Percentiles rank a stretch among this genome's conserved stretches.
Evolutionary conservation across 306 rosid genomes (phyloP).

Genomic region (Vachellia collinsii): DNA sequence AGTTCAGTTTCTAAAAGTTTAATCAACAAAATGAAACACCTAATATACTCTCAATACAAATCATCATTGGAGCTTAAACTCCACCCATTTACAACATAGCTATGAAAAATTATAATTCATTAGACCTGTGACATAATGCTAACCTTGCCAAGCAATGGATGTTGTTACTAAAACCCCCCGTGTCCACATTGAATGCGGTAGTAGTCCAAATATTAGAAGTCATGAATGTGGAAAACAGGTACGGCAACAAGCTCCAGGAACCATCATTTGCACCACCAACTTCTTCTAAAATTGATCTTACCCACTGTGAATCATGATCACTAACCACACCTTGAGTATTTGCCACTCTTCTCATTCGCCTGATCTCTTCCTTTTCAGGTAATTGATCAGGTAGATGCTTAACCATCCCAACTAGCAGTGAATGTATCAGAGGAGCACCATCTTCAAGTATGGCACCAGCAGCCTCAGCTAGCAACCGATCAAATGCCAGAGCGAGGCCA

Average conservation of each 20-base stretch:
- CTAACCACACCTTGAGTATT: constrained; percentile 69
- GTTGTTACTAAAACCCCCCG: constrained; percentile 93
- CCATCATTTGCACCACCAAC: constrained; percentile 96
- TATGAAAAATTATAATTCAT: not conserved
- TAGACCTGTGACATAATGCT: constrained; percentile 35
- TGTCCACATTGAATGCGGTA: constrained; percentile 94
- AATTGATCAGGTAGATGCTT: constrained; percentile 83
- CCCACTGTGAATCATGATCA: constrained; percentile 91
- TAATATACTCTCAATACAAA: constrained; percentile 28
- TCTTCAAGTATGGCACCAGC: constrained; percentile 86
- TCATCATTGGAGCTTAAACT: constrained; percentile 15
- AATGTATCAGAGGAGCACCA: constrained; percentile 85
- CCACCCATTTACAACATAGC: constrained; percentile 15
- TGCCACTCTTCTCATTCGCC: constrained; percentile 82
- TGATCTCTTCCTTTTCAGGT: constrained; percentile 83
- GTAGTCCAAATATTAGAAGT: constrained; percentile 88
- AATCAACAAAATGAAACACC: constrained; percentile 27
- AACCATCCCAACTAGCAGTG: constrained; percentile 76
- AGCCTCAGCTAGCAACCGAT: constrained; percentile 82
- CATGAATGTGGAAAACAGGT: constrained; percentile 94
- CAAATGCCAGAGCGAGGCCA: constrained; percentile 90
- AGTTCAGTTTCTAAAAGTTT: constrained; percentile 23
- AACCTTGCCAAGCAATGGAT: constrained; percentile 96
- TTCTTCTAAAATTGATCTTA: constrained; percentile 89
- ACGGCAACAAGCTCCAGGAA: constrained; percentile 95